Evolutionary conservation across 73 alveolate genomes (phyloP).

Genomic region (Paramecium bursaria): DNA sequence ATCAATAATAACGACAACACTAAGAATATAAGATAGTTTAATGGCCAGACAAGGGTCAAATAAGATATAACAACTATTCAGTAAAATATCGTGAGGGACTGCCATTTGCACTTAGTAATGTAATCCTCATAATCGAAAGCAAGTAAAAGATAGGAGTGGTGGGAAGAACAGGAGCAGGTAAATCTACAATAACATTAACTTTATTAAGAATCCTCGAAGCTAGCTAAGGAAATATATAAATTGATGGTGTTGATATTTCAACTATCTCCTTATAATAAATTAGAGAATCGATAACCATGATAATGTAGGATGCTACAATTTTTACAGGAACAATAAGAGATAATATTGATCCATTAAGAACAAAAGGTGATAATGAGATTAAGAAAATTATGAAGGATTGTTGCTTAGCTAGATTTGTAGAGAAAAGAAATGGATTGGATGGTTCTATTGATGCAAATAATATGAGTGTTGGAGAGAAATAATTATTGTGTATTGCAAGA

Average conservation of each 20-base stretch:
- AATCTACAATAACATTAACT: constrained; percentile 71
- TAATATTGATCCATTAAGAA: constrained; percentile 89
- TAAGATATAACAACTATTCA: constrained; percentile 80
- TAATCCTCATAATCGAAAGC: constrained; percentile 34
- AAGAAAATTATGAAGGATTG: constrained; percentile 77
- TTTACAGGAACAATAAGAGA: constrained; percentile 88
- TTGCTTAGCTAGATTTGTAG: constrained; percentile 73
- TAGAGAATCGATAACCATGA: constrained; percentile 82
- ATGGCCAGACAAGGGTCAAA: constrained; percentile 73
- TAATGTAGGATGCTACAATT: constrained; percentile 91
- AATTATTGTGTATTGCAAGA: constrained; percentile 73
- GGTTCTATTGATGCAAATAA: constrained; percentile 82
- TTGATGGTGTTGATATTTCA: constrained; percentile 87
- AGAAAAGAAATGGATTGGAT: constrained; percentile 76
- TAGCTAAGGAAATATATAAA: constrained; percentile 75
- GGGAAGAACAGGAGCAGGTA: constrained; percentile 78
- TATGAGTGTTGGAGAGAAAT: constrained; percentile 85
- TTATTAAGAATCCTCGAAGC: constrained; percentile 62
- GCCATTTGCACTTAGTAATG: constrained; percentile 62
- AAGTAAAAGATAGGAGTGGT: constrained; percentile 65
- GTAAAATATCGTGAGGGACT: constrained; percentile 86
- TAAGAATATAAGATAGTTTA: constrained; percentile 62
- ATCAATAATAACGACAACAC: constrained; percentile 68
- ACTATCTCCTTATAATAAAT: constrained; percentile 75
- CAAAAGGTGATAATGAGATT: constrained; percentile 77